These are phyloP conservation scores for Dendrobium chrysotoxum DNA, from an alignment of 106 monocot species.

Conservation along the genomic window DNA sequence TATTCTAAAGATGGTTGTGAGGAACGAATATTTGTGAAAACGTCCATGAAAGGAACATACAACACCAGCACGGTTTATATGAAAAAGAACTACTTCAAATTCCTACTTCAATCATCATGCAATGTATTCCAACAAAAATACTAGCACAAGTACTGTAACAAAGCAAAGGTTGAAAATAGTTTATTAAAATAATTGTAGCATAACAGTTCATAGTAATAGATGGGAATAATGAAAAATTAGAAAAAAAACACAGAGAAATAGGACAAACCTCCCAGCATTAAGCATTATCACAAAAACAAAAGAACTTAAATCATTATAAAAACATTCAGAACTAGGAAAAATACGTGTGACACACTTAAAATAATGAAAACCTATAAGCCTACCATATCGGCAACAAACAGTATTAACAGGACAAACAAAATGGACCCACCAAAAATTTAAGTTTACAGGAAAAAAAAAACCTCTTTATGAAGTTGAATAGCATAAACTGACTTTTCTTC, in stretches of 20 bases:
- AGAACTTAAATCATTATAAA: not conserved
- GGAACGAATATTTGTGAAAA: not conserved
- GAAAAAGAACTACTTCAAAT: not conserved
- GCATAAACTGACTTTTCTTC: constrained; percentile 46
- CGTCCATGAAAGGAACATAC: not conserved
- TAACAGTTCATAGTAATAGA: not conserved
- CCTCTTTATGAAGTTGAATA: constrained; percentile 72
- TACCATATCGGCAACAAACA: not conserved
- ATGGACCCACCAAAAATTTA: not conserved
- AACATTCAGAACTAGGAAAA: not conserved
- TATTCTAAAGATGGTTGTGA: not conserved
- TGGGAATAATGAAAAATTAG: not conserved
- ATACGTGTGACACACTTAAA: not conserved
- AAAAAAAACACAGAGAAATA: not conserved
- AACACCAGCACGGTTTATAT: not conserved
- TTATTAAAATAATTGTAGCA: not conserved
- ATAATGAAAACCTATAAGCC: not conserved
- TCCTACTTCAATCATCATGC: not conserved
- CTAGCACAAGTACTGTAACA: not conserved
- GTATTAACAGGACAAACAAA: not conserved
- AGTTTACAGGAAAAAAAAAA: constrained; percentile 9
- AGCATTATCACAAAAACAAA: not conserved
- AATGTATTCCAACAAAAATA: not conserved
- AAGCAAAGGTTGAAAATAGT: not conserved
- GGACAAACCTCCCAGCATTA: not conserved